These are phyloP conservation scores for Neospermospora avenae DNA, from an alignment of 2,329 filamentous ascomycete genomes.

Conservation along the genomic window DNA sequence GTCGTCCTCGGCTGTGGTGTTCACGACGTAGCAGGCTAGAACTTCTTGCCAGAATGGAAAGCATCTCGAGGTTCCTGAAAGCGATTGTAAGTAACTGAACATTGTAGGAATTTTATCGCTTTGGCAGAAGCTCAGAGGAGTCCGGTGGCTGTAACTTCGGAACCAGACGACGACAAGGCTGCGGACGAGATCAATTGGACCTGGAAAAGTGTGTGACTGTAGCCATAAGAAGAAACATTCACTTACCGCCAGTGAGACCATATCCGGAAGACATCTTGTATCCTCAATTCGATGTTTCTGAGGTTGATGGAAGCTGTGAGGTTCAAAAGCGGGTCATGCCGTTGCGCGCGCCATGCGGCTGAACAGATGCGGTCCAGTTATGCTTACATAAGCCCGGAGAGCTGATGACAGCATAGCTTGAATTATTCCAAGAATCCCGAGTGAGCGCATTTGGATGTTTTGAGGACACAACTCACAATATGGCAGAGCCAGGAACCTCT, in stretches of 20 bases:
- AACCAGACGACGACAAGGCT: too few species aligned
- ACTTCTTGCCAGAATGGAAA: constrained; percentile 99
- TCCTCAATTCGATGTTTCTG: constrained; percentile 23
- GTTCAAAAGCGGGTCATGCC: constrained; percentile 13
- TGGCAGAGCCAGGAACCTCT: constrained; percentile 46
- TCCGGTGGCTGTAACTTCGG: not conserved
- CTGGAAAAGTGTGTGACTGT: not conserved
- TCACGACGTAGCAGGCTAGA: constrained; percentile 96
- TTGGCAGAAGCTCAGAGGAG: not conserved
- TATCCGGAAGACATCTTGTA: constrained; percentile 73
- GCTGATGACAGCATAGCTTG: not conserved
- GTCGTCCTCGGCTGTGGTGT: constrained; percentile 74
- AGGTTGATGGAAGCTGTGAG: constrained; percentile 23
- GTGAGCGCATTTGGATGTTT: constrained; percentile 11
- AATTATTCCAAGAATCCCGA: constrained; percentile 8
- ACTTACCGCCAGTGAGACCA: constrained; percentile 75
- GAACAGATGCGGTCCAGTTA: constrained; percentile 14
- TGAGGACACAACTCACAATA: constrained; percentile 22
- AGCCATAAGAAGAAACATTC: not conserved
- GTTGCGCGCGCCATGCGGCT: not conserved
- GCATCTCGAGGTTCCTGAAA: constrained; percentile 60
- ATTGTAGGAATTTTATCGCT: not conserved
- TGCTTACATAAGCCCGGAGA: constrained; percentile 17
- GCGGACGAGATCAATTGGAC: too few species aligned
- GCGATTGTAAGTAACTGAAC: constrained; percentile 26